Conservation (phyloP, 2,329 filamentous ascomycete genomes). For the Fusarium torulosum region DNA sequence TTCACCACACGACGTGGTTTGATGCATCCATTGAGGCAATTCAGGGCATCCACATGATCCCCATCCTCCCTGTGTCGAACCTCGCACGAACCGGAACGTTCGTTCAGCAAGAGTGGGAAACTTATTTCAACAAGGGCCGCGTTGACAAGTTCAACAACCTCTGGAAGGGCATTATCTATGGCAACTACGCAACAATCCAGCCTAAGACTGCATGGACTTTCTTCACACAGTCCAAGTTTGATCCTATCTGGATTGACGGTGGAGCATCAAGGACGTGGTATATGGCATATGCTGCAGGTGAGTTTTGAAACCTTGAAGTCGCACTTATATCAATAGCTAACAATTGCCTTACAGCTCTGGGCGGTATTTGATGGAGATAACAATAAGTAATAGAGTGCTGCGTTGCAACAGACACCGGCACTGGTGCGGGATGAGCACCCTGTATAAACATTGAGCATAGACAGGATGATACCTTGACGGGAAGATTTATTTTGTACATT, state of each 20-base stretch:
- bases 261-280: slow-evolving; percentile 90
- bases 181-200: slow-evolving; percentile 83
- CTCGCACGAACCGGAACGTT: slow-evolving; percentile 77
- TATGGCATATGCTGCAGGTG: slow-evolving; percentile 80
- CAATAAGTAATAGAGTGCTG: not conserved
- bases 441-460: slow-evolving; percentile 38
- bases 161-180: slow-evolving; percentile 88
- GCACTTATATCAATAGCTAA: slow-evolving; percentile 26
- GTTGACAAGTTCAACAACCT: slow-evolving; percentile 76
- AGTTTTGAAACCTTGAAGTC: slow-evolving; percentile 52
- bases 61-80: slow-evolving; percentile 75
- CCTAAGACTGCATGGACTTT: slow-evolving; percentile 78
- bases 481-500: slow-evolving; percentile 42
- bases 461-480: slow-evolving; percentile 34
- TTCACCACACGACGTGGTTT: slow-evolving; percentile 94
- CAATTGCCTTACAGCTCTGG: slow-evolving; percentile 37
- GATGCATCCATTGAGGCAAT: slow-evolving; percentile 79
- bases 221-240: slow-evolving; percentile 76
- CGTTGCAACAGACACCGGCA: slow-evolving; percentile 6
- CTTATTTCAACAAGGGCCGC: slow-evolving; percentile 78
- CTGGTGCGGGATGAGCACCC: slow-evolving; percentile 18
- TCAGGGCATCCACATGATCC: slow-evolving; percentile 86
- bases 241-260: slow-evolving; percentile 79
- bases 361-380: slow-evolving; percentile 26
- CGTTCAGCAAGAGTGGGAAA: slow-evolving; percentile 84